Evolutionary conservation across 2,329 filamentous ascomycete genomes (phyloP), one percentile per base, ranked within the genome.

Genomic region (Arthrobotrys megalospora): DNA sequence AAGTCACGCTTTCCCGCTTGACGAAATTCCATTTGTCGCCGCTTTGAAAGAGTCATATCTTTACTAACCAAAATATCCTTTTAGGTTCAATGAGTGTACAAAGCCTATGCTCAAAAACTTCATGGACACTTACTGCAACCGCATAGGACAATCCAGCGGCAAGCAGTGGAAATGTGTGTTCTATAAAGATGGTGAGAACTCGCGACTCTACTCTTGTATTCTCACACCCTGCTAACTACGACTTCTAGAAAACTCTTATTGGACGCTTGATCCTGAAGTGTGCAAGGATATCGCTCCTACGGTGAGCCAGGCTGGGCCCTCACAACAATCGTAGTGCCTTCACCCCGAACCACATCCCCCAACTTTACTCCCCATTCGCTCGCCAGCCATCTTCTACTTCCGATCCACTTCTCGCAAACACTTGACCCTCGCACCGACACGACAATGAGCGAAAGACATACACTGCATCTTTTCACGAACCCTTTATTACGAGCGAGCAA

Each of bases 31-130:
- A 8, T 10, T 6, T n/a, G 1, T 21, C n/a, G 32, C 12, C 16
- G 34, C 14, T 10, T 7, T n/a, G 2, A 38, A 38, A 38, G 8
- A 10, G 6, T 7, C 24, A 32, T 10, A 1, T 24, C 36, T 38
- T 38, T 38, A 8, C 36, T 38, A 38, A 38, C 36, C 41, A 12
- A 45, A 24, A 48, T 3, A 12, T 3, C 2, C 24, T 5, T 2
- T 28, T 24, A 60, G 55, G 19, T 60, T 60, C 36, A 14, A 14
- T 11, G 1, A 8, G 0, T 2, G 12, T 4, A 73, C 69, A 6
- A 76, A 76, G 16, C n/a, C 52, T 8, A n/a, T 36, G n/a, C 53
- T 70, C 6, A 77, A 77, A 47, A 14, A 11, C 1, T 77, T 77
- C 43, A 19, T 77, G 21, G 47, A 70, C 34, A 43, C 12, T 12